Evolutionary conservation across 108 stramenopile species (phyloP), one percentile per base, ranked within the genome.

Genomic region (Skeletonema potamos): DNA sequence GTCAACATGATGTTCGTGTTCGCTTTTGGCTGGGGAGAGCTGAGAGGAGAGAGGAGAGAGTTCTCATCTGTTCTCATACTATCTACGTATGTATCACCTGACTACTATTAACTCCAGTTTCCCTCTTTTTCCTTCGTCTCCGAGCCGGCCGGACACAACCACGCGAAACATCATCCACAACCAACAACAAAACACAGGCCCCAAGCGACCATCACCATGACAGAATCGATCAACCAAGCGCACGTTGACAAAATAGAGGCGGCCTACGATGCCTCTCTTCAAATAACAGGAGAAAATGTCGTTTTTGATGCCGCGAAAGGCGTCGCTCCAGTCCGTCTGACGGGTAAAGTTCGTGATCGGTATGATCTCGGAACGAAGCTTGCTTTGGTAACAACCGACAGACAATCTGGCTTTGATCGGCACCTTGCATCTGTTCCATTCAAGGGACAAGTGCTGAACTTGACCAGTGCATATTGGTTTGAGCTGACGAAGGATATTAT

Each of bases 361-460:
- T 89, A 91, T 65, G 77, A 82, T 48, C 73, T 82, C 55, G 78
- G 59, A 15, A 44, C 55, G 5, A 74, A 68, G 22, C 74, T 99
- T 24, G 92, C 98, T 10, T 83, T 99, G 66, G 93, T 98, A 13
- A 96, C 99, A 18, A 98, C 98, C 34, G 99, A 99, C 84, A 89
- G 99, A 36, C 98, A 98, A 71, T 96, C 95, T 20, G 99, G 97
- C 27, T 99, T 99, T 79, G 99, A 99, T 84, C 94, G 99, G 12
- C 78, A 85, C 66, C 86, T 99, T 48, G 96, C 97, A 15, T 58
- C 70, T 24, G 96, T 99, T 8, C 99, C 99, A 3, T 99, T 85
- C 92, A 99, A 99, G 64, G 99, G 99, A 1, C 87, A 88, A 22
- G 99, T 99, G 10, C 81, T 99, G 56, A 99, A 99, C 70, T 72